Conservation (phyloP, 352 stramenopile species). For the Globisporangium emineosum region DNA sequence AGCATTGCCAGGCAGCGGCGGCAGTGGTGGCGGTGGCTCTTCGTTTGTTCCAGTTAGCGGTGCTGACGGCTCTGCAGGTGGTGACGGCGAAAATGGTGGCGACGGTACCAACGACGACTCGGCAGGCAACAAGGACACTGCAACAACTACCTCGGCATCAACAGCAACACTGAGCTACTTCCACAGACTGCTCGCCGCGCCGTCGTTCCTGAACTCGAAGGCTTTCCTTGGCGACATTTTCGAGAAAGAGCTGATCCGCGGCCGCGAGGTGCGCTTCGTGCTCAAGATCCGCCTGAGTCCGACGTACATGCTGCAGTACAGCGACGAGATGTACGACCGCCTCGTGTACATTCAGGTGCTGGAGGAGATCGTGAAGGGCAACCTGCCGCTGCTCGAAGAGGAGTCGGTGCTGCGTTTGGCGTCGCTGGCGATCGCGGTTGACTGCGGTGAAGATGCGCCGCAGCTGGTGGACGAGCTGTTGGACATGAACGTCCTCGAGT, state of each 20-base stretch:
- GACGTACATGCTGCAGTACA: constrained; percentile 78
- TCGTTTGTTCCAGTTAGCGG: constrained; percentile 32
- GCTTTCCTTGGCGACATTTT: constrained; percentile 91
- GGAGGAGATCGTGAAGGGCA: constrained; percentile 90
- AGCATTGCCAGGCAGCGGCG: constrained; percentile 17
- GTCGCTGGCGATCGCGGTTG: constrained; percentile 78
- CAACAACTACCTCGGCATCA: constrained; percentile 20
- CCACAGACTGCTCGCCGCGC: constrained; percentile 73
- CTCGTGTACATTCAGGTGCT: constrained; percentile 90
- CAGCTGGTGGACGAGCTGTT: constrained; percentile 55
- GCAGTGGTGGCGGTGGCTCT: not conserved
- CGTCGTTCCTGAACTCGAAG: constrained; percentile 75
- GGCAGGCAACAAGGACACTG: constrained; percentile 15
- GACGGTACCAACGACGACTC: constrained; percentile 15
- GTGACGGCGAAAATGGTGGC: constrained; percentile 23
- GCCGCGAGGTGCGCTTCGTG: constrained; percentile 89
- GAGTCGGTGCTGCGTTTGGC: constrained; percentile 75
- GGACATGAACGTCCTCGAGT: constrained; percentile 78
- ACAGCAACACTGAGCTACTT: constrained; percentile 56
- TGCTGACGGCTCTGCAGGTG: constrained; percentile 17
- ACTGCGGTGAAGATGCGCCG: constrained; percentile 59
- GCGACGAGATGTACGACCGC: constrained; percentile 81
- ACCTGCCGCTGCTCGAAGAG: constrained; percentile 79
- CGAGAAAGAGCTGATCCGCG: constrained; percentile 87
- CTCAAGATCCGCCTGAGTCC: constrained; percentile 91